A percentile compares a stretch with the other conserved stretches of the same genome.
Conservation (phyloP, 2,329 filamentous ascomycete species). For the Knufia fluminis region DNA sequence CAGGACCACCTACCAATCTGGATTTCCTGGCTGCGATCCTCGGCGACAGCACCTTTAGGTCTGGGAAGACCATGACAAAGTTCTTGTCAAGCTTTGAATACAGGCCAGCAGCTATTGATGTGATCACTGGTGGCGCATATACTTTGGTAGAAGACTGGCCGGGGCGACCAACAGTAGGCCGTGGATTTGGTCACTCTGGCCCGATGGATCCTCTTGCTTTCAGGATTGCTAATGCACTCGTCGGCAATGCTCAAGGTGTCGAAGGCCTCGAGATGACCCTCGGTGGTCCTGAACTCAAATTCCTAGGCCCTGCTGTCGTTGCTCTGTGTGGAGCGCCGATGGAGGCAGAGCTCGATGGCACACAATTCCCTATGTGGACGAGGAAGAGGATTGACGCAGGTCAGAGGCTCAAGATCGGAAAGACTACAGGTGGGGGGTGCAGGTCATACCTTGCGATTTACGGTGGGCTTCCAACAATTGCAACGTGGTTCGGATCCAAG, state of each 20-base stretch:
- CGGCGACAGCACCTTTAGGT: constrained; percentile 35
- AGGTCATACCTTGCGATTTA: constrained; percentile 51
- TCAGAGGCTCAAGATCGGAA: constrained; percentile 47
- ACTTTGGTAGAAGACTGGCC: constrained; percentile 52
- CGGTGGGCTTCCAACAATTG: constrained; percentile 47
- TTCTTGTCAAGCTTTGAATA: constrained; percentile 47
- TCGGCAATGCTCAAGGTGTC: constrained; percentile 44
- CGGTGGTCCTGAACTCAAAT: constrained; percentile 49
- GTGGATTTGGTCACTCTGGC: constrained; percentile 50
- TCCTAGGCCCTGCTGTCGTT: constrained; percentile 46
- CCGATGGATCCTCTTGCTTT: constrained; percentile 55
- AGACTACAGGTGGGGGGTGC: constrained; percentile 44
- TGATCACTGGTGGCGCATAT: constrained; percentile 48
- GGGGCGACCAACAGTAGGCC: constrained; percentile 46
- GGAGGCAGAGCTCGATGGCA: constrained; percentile 43
- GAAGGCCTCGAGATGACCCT: constrained; percentile 54
- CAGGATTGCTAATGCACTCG: constrained; percentile 50
- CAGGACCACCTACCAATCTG: constrained; percentile 49
- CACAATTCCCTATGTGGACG: constrained; percentile 46
- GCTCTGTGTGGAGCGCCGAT: constrained; percentile 50
- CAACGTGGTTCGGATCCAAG: constrained; percentile 51
- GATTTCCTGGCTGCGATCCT: constrained; percentile 47
- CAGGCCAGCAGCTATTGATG: constrained; percentile 44
- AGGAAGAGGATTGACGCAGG: constrained; percentile 42
- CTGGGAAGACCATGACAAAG: constrained; percentile 48